Percentiles rank a stretch among this genome's conserved stretches.
Evolutionary conservation across 177 flowering plant genomes (phyloP).

Genomic region (Vitis hybrid): DNA sequence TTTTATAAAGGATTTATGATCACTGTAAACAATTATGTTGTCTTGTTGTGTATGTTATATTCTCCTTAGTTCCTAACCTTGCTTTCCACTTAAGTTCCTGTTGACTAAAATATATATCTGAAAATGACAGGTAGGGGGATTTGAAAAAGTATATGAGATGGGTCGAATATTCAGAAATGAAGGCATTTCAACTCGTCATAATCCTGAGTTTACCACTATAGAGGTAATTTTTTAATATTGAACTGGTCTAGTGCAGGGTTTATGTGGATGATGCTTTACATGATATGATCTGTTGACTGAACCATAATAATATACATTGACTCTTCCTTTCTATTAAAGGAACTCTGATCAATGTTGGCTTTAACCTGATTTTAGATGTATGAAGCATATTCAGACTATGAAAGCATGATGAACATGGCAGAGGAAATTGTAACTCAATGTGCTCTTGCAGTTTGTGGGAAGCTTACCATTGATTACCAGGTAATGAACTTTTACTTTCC

Average conservation of each 20-base stretch:
- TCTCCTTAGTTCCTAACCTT: background rate
- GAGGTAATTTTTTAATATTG: slow-evolving; percentile 51
- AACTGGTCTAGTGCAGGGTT: background rate
- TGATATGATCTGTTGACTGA: background rate
- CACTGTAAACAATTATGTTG: background rate
- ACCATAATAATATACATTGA: background rate
- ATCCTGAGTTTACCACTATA: slow-evolving; percentile 97
- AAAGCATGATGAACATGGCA: slow-evolving; percentile 94
- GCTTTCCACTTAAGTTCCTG: background rate
- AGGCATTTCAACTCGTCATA: slow-evolving; percentile 96
- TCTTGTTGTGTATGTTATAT: background rate
- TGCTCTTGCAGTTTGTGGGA: slow-evolving; percentile 85
- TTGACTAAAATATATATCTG: slow-evolving; percentile 4
- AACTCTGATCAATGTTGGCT: slow-evolving; percentile 19
- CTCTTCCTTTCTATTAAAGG: slow-evolving; percentile 4
- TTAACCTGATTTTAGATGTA: slow-evolving; percentile 70
- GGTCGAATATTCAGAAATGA: slow-evolving; percentile 97
- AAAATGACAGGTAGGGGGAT: slow-evolving; percentile 83
- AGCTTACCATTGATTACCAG: slow-evolving; percentile 91
- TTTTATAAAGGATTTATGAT: background rate
- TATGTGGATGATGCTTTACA: background rate
- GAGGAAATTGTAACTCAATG: slow-evolving; percentile 85
- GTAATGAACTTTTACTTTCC: slow-evolving; percentile 26
- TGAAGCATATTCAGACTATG: slow-evolving; percentile 97
- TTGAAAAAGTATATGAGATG: slow-evolving; percentile 94